phyloP scores from a whole-genome alignment of 1,284 basidiomycete species.

The Calocybe gambosa region DNA sequence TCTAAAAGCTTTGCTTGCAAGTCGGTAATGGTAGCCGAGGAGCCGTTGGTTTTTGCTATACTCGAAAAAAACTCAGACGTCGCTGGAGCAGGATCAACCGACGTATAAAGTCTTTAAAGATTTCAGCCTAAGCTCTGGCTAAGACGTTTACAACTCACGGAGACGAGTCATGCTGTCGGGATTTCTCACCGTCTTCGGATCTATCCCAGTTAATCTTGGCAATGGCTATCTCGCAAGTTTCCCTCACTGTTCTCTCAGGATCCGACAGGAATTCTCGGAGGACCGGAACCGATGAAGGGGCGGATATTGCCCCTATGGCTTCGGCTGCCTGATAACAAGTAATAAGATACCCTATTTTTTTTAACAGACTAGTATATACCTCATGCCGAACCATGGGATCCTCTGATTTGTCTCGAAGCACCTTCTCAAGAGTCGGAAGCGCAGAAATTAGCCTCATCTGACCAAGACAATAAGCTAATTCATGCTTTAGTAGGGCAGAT shows the following conservation, averaged over 20 bases:
- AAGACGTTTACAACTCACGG: constrained; percentile 28
- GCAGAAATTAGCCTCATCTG: constrained; percentile 80
- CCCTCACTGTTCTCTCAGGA: constrained; percentile 77
- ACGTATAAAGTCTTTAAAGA: constrained; percentile 55
- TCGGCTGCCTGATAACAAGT: constrained; percentile 76
- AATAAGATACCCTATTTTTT: constrained; percentile 6
- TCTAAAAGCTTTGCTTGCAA: constrained; percentile 70
- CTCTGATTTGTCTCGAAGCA: constrained; percentile 66
- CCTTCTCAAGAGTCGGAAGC: constrained; percentile 72
- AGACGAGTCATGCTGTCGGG: constrained; percentile 27
- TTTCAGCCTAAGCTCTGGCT: background rate
- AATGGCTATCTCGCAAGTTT: constrained; percentile 97
- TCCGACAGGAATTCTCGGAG: constrained; percentile 74
- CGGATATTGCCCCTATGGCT: constrained; percentile 93
- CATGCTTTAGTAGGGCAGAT: constrained; percentile 93
- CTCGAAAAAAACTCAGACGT: constrained; percentile 55
- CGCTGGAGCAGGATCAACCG: constrained; percentile 93
- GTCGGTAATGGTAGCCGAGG: constrained; percentile 43
- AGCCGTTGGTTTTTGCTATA: constrained; percentile 41
- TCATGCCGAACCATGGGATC: constrained; percentile 99
- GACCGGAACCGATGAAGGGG: constrained; percentile 59
- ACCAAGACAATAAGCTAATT: constrained; percentile 95
- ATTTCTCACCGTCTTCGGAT: constrained; percentile 59
- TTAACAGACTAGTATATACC: constrained; percentile 33
- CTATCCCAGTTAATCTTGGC: constrained; percentile 94